Percentiles rank a stretch among this genome's conserved stretches.
These are phyloP conservation scores for Sclerotinia trifoliorum DNA, from an alignment of 2,329 filamentous ascomycete species.

Conservation along the genomic window DNA sequence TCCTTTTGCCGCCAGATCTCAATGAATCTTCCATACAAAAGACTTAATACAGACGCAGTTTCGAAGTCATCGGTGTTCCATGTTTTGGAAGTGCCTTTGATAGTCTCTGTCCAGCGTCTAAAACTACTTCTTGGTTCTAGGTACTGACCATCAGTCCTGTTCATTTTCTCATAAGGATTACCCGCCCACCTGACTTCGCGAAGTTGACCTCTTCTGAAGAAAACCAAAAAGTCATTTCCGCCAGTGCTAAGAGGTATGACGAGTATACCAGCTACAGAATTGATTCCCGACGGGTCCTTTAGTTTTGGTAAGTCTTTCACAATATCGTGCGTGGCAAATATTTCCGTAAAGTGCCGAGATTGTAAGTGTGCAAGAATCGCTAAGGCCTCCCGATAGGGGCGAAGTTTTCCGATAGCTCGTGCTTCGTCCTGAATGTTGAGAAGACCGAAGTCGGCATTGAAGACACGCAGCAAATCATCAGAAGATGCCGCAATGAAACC, in stretches of 20 bases:
- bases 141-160: constrained; percentile 66
- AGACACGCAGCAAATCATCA: constrained; percentile 28
- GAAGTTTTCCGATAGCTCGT: constrained; percentile 73
- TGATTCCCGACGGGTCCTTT: constrained; percentile 74
- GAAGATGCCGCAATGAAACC: constrained; percentile 29
- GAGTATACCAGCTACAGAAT: constrained; percentile 73
- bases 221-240: constrained; percentile 83
- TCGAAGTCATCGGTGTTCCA: constrained; percentile 88
- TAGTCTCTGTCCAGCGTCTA: constrained; percentile 75
- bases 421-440: constrained; percentile 85
- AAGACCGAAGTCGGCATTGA: constrained; percentile 55
- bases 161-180: constrained; percentile 77
- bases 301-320: constrained; percentile 76
- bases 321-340: constrained; percentile 76
- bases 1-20: constrained; percentile 93
- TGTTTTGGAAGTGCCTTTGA: constrained; percentile 73
- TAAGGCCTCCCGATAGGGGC: constrained; percentile 79
- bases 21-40: constrained; percentile 84
- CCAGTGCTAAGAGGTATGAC: constrained; percentile 76
- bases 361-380: constrained; percentile 82
- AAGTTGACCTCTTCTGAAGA: constrained; percentile 76
- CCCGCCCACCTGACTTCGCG: constrained; percentile 78
- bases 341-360: constrained; percentile 70
- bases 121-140: constrained; percentile 80
- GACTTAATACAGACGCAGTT: constrained; percentile 80